These are phyloP conservation scores for Mariannaea elegans DNA, from an alignment of 2,329 filamentous ascomycete genomes.

Conservation along the genomic window DNA sequence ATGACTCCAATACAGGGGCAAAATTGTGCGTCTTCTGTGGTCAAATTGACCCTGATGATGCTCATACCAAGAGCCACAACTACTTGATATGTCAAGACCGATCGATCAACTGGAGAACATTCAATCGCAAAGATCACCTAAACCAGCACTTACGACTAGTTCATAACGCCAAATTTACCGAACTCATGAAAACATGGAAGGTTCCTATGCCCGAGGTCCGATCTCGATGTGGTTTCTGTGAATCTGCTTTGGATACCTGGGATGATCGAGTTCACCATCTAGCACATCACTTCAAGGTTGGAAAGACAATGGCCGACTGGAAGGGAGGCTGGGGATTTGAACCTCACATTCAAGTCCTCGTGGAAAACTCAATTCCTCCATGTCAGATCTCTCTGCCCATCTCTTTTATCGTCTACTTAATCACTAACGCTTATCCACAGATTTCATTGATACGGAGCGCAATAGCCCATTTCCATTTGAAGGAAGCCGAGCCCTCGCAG, in stretches of 20 bases:
- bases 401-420: neutral
- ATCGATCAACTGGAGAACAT: slow-evolving; percentile 51
- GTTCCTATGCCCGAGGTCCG: slow-evolving; percentile 45
- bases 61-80: slow-evolving; percentile 47
- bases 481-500: slow-evolving; percentile 19
- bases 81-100: slow-evolving; percentile 59
- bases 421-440: neutral
- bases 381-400: slow-evolving; percentile 33
- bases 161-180: slow-evolving; percentile 48
- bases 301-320: slow-evolving; percentile 52
- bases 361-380: slow-evolving; percentile 51
- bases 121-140: slow-evolving; percentile 53
- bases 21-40: slow-evolving; percentile 48
- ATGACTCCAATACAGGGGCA: slow-evolving; percentile 45
- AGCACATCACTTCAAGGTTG: slow-evolving; percentile 50
- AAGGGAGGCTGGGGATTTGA: slow-evolving; percentile 54
- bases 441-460: slow-evolving; percentile 26
- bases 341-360: slow-evolving; percentile 43
- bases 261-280: slow-evolving; percentile 46
- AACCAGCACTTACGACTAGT: slow-evolving; percentile 52
- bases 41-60: slow-evolving; percentile 39
- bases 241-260: slow-evolving; percentile 46
- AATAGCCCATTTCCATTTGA: slow-evolving; percentile 25
- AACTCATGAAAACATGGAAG: slow-evolving; percentile 45
- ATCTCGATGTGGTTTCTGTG: slow-evolving; percentile 52